Evolutionary conservation across 2,329 filamentous ascomycete species (phyloP).

Genomic region (Sclerotinia subarctica): DNA sequence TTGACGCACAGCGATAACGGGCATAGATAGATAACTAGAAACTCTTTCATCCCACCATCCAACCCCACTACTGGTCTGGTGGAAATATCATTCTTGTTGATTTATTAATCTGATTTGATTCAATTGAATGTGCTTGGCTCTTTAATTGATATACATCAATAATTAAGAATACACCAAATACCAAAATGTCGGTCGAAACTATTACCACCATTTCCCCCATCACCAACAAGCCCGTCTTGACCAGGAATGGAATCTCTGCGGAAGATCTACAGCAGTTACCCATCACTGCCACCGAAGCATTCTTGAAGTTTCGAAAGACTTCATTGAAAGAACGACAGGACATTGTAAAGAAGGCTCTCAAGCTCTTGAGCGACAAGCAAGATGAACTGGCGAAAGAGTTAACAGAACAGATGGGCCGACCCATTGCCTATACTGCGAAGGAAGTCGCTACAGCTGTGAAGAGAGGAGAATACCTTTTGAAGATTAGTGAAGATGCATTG

Average conservation of each 20-base stretch:
- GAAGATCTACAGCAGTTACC: slow-evolving; percentile 71
- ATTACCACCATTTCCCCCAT: slow-evolving; percentile 83
- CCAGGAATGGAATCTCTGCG: slow-evolving; percentile 69
- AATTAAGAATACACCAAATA: background rate
- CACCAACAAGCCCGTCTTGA: slow-evolving; percentile 81
- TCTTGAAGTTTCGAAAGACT: slow-evolving; percentile 73
- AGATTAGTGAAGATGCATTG: slow-evolving; percentile 74
- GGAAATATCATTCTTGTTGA: background rate
- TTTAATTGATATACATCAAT: background rate
- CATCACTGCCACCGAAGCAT: slow-evolving; percentile 68
- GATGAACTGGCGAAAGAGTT: slow-evolving; percentile 81
- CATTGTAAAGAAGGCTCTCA: slow-evolving; percentile 77
- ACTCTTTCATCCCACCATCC: background rate
- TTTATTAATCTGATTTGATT: background rate
- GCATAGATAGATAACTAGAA: background rate
- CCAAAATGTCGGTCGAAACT: slow-evolving; percentile 59
- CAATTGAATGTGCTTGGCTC: background rate
- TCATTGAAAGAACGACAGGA: slow-evolving; percentile 70
- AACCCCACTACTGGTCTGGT: background rate
- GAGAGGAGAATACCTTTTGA: slow-evolving; percentile 80
- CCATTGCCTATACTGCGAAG: slow-evolving; percentile 79
- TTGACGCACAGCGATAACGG: slow-evolving; percentile 2
- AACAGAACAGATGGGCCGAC: slow-evolving; percentile 92
- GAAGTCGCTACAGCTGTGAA: slow-evolving; percentile 84
- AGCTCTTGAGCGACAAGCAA: slow-evolving; percentile 65